These are phyloP conservation scores for Diaporthe destruens DNA, from an alignment of 2,329 filamentous ascomycete species.

Conservation along the genomic window DNA sequence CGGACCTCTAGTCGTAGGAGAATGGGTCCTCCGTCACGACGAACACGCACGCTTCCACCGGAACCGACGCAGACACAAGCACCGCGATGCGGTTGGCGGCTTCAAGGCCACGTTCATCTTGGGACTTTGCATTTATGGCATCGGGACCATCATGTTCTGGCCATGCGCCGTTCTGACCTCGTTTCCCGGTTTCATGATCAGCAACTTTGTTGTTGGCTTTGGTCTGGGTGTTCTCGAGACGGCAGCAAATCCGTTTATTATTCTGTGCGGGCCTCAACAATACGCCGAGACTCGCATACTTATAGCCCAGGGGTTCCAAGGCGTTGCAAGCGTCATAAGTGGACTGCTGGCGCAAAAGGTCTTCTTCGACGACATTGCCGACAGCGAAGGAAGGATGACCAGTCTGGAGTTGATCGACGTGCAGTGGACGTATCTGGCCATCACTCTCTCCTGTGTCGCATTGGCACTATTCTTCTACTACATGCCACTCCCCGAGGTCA, in stretches of 20 bases:
- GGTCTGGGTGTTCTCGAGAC: constrained; percentile 84
- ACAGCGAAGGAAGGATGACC: constrained; percentile 49
- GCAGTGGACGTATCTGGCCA: constrained; percentile 88
- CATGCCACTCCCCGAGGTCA: constrained; percentile 73
- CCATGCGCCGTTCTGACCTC: constrained; percentile 80
- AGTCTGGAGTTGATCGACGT: constrained; percentile 75
- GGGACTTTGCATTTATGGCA: constrained; percentile 79
- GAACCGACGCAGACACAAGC: constrained; percentile 50
- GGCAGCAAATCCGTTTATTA: constrained; percentile 80
- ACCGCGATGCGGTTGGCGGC: constrained; percentile 67
- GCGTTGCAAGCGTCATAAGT: constrained; percentile 78
- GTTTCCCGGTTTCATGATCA: constrained; percentile 82
- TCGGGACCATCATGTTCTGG: constrained; percentile 89
- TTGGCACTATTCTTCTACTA: constrained; percentile 79
- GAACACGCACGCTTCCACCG: constrained; percentile 64
- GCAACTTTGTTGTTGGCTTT: constrained; percentile 80
- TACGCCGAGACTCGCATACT: constrained; percentile 82
- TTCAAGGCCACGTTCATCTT: constrained; percentile 86
- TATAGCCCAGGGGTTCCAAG: constrained; percentile 81
- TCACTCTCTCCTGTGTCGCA: constrained; percentile 79
- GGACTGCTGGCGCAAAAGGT: constrained; percentile 79
- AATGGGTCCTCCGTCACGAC: constrained; percentile 77
- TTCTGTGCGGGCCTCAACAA: constrained; percentile 78
- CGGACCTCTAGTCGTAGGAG: constrained; percentile 77
- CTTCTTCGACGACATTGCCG: constrained; percentile 73